phyloP scores from a whole-genome alignment of 352 stramenopile genomes.

The Phytophthora pini region DNA sequence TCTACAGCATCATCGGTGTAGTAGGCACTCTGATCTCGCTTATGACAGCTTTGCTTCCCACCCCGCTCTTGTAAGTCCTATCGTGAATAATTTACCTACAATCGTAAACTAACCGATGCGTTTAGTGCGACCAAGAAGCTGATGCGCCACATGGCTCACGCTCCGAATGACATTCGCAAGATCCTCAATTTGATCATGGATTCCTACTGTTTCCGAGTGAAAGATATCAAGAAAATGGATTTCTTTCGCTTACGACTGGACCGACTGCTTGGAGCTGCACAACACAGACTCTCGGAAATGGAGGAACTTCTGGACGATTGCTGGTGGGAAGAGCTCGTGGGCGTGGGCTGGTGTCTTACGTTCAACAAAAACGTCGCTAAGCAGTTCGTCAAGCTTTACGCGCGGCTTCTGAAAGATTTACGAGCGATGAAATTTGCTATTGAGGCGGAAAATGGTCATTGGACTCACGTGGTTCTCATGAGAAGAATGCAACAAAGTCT shows the following conservation, averaged over 20 bases:
- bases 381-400: slow-evolving; percentile 75
- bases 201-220: slow-evolving; percentile 77
- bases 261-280: slow-evolving; percentile 42
- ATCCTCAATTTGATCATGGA: slow-evolving; percentile 85
- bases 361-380: slow-evolving; percentile 79
- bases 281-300: slow-evolving; percentile 53
- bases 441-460: slow-evolving; percentile 59
- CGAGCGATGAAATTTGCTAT: slow-evolving; percentile 77
- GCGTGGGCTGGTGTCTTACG: slow-evolving; percentile 48
- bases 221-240: slow-evolving; percentile 79
- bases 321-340: slow-evolving; percentile 80
- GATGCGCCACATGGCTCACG: slow-evolving; percentile 47
- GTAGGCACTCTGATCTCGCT: slow-evolving; percentile 70
- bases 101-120: not conserved
- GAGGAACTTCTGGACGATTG: slow-evolving; percentile 59
- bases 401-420: slow-evolving; percentile 59
- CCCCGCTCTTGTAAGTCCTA: slow-evolving; percentile 61
- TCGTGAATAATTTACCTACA: not conserved
- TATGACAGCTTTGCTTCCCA: slow-evolving; percentile 56
- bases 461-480: slow-evolving; percentile 66
- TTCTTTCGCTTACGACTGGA: slow-evolving; percentile 69
- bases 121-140: slow-evolving; percentile 62
- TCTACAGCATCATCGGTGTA: slow-evolving; percentile 69
- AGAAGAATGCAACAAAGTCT: slow-evolving; percentile 67
- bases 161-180: slow-evolving; percentile 64